Percentiles rank a stretch among this genome's conserved stretches.
Evolutionary conservation across 441 rosid genomes (phyloP).

Genomic region (Populus hybrid): DNA sequence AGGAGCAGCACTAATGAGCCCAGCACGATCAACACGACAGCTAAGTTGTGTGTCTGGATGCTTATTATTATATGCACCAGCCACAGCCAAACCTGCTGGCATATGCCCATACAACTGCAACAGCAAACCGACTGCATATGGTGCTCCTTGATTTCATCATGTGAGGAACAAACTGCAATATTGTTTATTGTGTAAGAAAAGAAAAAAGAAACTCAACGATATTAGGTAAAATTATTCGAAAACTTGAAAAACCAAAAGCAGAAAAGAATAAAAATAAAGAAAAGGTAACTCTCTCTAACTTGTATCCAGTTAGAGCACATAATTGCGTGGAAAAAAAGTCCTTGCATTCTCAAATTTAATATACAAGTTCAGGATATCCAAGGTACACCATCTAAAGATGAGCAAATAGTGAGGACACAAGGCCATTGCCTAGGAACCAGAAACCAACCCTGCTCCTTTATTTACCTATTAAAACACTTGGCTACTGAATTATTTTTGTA

Average conservation of each 20-base stretch:
- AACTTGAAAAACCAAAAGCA: too few relatives aligned
- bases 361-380: background rate
- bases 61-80: slow-evolving; percentile 64
- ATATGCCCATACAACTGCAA: slow-evolving; percentile 52
- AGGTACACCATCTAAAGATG: background rate
- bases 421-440: background rate
- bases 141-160: slow-evolving; percentile 39
- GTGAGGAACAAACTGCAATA: slow-evolving; percentile 64
- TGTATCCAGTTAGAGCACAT: background rate
- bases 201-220: background rate
- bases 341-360: background rate
- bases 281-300: background rate
- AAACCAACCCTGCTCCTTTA: background rate
- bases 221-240: background rate
- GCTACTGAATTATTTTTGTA: too few relatives aligned
- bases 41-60: slow-evolving; percentile 59
- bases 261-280: background rate
- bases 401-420: background rate
- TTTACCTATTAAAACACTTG: background rate
- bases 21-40: slow-evolving; percentile 78
- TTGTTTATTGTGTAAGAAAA: background rate
- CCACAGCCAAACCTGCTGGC: slow-evolving; percentile 68
- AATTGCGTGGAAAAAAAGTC: too few relatives aligned
- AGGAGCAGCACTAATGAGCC: slow-evolving; percentile 68
- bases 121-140: slow-evolving; percentile 41